Conservation (phyloP, 768 basidiomycete genomes). For the Boletus rubescentipes region DNA sequence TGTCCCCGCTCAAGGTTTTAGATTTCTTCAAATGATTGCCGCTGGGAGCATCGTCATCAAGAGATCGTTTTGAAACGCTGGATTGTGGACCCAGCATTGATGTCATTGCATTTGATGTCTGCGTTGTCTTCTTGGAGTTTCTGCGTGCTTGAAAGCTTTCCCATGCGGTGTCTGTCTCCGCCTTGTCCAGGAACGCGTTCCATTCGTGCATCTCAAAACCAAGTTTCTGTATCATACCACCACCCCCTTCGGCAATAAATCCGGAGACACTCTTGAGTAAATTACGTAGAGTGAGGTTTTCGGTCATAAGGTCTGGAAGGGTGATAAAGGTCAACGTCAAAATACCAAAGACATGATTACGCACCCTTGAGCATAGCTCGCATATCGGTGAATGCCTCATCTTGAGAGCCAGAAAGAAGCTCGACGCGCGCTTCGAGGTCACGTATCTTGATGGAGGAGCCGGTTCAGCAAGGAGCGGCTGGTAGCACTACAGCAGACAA, state of each 20-base stretch:
- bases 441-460: conserved; percentile 61
- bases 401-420: conserved; percentile 87
- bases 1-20: conserved; percentile 40
- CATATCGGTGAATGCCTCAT: conserved; percentile 84
- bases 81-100: conserved; percentile 31
- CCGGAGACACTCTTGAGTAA: conserved; percentile 71
- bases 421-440: conserved; percentile 96
- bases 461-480: conserved; percentile 1
- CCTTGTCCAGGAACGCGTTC: conserved; percentile 75
- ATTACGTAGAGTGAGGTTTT: conserved; percentile 82
- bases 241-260: conserved; percentile 87
- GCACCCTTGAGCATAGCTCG: conserved; percentile 76
- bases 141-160: conserved; percentile 83
- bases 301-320: conserved; percentile 78
- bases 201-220: conserved; percentile 81
- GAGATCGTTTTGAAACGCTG: conserved; percentile 20
- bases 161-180: conserved; percentile 92
- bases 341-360: conserved; percentile 10
- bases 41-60: conserved; percentile 30
- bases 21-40: conserved; percentile 49
- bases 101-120: conserved; percentile 29
- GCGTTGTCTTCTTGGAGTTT: conserved; percentile 30
- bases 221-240: conserved; percentile 72
- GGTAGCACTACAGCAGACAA: conserved; percentile 2
- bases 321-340: conserved; percentile 6